Percentiles rank a stretch among this genome's conserved stretches.
phyloP scores from a whole-genome alignment of 1,284 basidiomycete species.

The Sutorius eximius region DNA sequence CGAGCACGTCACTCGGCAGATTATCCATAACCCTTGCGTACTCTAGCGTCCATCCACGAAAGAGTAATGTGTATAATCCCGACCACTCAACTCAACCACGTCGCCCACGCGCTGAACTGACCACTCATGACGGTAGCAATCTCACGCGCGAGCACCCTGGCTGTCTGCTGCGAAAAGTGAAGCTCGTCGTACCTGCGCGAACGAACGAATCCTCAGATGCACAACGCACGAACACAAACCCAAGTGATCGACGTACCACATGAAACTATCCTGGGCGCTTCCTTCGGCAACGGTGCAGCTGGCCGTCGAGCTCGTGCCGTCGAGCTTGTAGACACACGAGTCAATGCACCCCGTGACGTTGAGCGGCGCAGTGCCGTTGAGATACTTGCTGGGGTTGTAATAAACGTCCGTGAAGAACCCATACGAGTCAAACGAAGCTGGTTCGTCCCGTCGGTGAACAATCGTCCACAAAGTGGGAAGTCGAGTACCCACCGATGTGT shows the following conservation, averaged over 20 bases:
- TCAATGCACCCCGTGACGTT: constrained; percentile 34
- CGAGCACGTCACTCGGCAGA: not conserved
- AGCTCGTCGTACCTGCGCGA: constrained; percentile 33
- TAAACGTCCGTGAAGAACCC: constrained; percentile 38
- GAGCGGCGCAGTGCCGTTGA: constrained; percentile 37
- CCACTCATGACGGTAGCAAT: constrained; percentile 29
- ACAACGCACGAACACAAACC: not conserved
- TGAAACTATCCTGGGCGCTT: constrained; percentile 33
- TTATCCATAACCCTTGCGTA: not conserved
- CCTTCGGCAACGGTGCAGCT: constrained; percentile 30
- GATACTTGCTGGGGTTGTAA: constrained; percentile 31
- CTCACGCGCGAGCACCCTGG: constrained; percentile 35
- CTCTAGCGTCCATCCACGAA: not conserved
- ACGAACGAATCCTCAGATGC: not conserved
- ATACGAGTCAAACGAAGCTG: constrained; percentile 38
- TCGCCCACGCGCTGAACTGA: constrained; percentile 27
- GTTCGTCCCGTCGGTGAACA: not conserved
- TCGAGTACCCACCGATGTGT: constrained; percentile 33
- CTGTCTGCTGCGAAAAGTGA: constrained; percentile 35
- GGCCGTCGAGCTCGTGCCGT: constrained; percentile 12
- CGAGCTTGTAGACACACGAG: constrained; percentile 29
- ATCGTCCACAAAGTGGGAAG: not conserved
- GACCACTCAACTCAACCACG: constrained; percentile 30
- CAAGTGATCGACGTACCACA: constrained; percentile 27
- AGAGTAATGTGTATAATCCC: not conserved